A percentile compares a stretch with the other conserved stretches of the same genome.
Conservation (phyloP, 129 eudicot genomes). For the Ambrosia artemisiifolia region DNA sequence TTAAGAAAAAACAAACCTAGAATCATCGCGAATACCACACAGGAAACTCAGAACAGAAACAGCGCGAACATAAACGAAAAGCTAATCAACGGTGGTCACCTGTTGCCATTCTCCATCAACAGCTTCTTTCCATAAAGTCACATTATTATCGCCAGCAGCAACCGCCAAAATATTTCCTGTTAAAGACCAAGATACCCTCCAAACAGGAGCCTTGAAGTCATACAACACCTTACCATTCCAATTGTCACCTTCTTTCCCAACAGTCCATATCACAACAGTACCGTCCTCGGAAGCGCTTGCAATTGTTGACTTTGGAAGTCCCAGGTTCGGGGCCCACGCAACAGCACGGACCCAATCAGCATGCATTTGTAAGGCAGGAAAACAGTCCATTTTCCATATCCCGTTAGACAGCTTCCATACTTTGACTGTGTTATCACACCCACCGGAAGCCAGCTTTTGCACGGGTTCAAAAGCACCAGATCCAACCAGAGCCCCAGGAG, state of each 20-base stretch:
- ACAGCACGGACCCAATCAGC: conserved; percentile 71
- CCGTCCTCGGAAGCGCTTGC: conserved; percentile 72
- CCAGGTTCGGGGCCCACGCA: conserved; percentile 78
- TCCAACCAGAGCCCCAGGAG: conserved; percentile 56
- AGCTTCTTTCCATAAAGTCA: conserved; percentile 71
- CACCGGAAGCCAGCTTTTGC: conserved; percentile 63
- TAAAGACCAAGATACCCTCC: conserved; percentile 76
- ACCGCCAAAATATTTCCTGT: conserved; percentile 63
- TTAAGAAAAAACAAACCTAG: neutral
- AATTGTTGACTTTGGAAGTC: conserved; percentile 65
- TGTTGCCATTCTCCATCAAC: conserved; percentile 73
- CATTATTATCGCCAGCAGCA: conserved; percentile 58
- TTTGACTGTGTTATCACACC: conserved; percentile 65
- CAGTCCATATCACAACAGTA: conserved; percentile 59
- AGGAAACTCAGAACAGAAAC: neutral
- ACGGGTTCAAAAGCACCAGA: conserved; percentile 52
- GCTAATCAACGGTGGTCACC: conserved; percentile 56
- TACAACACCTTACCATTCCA: conserved; percentile 60
- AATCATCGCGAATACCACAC: neutral
- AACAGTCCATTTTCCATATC: conserved; percentile 55
- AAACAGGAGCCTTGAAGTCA: conserved; percentile 56
- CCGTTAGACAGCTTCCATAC: conserved; percentile 63
- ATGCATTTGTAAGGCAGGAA: conserved; percentile 66
- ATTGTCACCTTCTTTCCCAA: conserved; percentile 56
- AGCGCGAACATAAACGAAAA: neutral